Conservation (phyloP, 2,329 filamentous ascomycete species). For the Drechslera avenae region DNA sequence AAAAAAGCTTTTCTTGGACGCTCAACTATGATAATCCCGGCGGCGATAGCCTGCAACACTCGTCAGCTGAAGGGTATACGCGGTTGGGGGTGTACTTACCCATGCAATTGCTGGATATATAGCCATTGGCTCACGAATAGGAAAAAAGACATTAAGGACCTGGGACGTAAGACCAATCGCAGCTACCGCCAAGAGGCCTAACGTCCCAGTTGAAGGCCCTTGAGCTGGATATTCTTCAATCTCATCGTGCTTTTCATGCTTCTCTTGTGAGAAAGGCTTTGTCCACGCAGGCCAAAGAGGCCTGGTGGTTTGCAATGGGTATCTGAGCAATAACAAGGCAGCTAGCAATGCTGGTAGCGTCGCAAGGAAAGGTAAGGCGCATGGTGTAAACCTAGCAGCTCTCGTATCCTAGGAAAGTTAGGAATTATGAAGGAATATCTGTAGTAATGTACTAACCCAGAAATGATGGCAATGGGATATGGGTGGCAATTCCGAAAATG, state of each 20-base stretch:
- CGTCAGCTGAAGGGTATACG: slow-evolving; percentile 14
- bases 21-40: slow-evolving; percentile 45
- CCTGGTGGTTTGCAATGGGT: slow-evolving; percentile 40
- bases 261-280: slow-evolving; percentile 54
- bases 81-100: slow-evolving; percentile 26
- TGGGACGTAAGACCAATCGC: slow-evolving; percentile 36
- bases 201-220: slow-evolving; percentile 36
- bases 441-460: slow-evolving; percentile 27
- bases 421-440: not conserved
- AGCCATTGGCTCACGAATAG: slow-evolving; percentile 20
- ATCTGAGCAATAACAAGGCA: slow-evolving; percentile 45
- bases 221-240: slow-evolving; percentile 35
- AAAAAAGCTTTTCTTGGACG: slow-evolving; percentile 52
- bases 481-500: slow-evolving; percentile 20
- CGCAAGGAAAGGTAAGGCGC: slow-evolving; percentile 50
- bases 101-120: slow-evolving; percentile 41
- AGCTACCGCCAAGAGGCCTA: slow-evolving; percentile 32
- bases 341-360: slow-evolving; percentile 46
- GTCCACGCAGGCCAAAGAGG: slow-evolving; percentile 56
- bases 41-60: slow-evolving; percentile 40
- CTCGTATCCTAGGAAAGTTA: slow-evolving; percentile 38
- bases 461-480: slow-evolving; percentile 34
- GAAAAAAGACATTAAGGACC: slow-evolving; percentile 30
- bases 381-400: slow-evolving; percentile 48
- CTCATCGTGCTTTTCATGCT: slow-evolving; percentile 36